Percentiles rank a stretch among this genome's conserved stretches.
These are phyloP conservation scores for Penstemon newberryi DNA, from an alignment of 257 asterid species.

Conservation along the genomic window DNA sequence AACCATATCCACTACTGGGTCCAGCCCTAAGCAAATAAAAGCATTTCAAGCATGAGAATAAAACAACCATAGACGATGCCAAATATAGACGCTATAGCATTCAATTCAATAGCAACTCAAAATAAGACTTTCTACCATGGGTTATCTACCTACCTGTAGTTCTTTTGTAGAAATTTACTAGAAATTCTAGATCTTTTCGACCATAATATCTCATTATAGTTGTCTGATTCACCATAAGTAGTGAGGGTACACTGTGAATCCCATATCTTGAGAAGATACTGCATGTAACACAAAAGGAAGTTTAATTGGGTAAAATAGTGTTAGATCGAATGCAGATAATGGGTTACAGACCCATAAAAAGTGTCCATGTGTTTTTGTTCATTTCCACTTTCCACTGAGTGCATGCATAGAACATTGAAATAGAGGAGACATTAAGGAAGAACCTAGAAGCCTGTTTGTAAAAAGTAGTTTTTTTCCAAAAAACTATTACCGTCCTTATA, in stretches of 20 bases:
- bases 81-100: constrained; percentile 22
- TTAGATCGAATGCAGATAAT: constrained; percentile 32
- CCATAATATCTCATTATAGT: constrained; percentile 49
- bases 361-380: neutral
- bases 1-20: constrained; percentile 42
- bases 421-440: neutral
- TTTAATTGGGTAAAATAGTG: constrained; percentile 35
- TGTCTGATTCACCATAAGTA: constrained; percentile 50
- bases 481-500: too few relatives aligned
- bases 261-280: constrained; percentile 73
- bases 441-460: too few relatives aligned
- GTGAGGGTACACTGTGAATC: constrained; percentile 68
- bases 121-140: constrained; percentile 13
- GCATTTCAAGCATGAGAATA: constrained; percentile 15
- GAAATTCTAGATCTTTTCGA: constrained; percentile 51
- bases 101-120: constrained; percentile 9
- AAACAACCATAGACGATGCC: constrained; percentile 34
- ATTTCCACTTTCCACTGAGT: neutral
- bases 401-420: neutral
- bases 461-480: too few relatives aligned
- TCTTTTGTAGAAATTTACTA: constrained; percentile 51
- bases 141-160: constrained; percentile 70
- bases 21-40: constrained; percentile 36
- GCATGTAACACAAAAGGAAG: constrained; percentile 30
- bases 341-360: neutral